Evolutionary conservation across 2,329 filamentous ascomycete species (phyloP), one percentile per base, ranked within the genome.

Genomic region (Botrytis tulipae): DNA sequence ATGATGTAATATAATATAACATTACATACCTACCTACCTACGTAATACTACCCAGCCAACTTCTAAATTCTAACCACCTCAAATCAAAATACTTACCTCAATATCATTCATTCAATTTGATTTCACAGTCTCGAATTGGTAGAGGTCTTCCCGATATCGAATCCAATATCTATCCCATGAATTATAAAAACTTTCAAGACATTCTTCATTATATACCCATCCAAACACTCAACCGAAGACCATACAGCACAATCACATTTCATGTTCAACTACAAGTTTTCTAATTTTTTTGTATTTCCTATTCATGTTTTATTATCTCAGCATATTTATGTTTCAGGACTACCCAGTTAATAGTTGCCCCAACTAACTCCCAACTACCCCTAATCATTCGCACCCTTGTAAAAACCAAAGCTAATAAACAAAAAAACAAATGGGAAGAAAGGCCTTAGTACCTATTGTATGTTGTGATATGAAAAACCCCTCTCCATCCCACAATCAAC

Each of bases 401-500:
- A 29, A 54, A 54, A 54, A 54, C 51, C 51, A 29, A 54, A 29
- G 51, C 51, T 14, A 29, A 48, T 35, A 22, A 68, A 68, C 48
- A 57, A 22, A 54, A 37, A 37, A 25, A 42, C 1, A 68, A 54
- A 54, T 40, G 25, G 32, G 35, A 68, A 42, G 35, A 68, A 32
- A 57, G n/a, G 48, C 22, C 35, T 4, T 32, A 68, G 18, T 35
- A n/a, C 40, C 40, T 68, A 54, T 18, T 42, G 46, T 57, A 42
- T 68, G 65, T 68, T 20, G 29, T 57, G 5, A 68, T 42, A 16
- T 68, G 35, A 68, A 32, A 67, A 67, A 67, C 32, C 22, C 65
- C 22, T 42, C 29, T 48, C 37, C 25, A 42, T 25, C 37, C 35
- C 65, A 68, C 12, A 68, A 12, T 20, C 66, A 68, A 42, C 22